phyloP scores from a whole-genome alignment of 768 basidiomycete species.

The Guyanaporus albipodus region DNA sequence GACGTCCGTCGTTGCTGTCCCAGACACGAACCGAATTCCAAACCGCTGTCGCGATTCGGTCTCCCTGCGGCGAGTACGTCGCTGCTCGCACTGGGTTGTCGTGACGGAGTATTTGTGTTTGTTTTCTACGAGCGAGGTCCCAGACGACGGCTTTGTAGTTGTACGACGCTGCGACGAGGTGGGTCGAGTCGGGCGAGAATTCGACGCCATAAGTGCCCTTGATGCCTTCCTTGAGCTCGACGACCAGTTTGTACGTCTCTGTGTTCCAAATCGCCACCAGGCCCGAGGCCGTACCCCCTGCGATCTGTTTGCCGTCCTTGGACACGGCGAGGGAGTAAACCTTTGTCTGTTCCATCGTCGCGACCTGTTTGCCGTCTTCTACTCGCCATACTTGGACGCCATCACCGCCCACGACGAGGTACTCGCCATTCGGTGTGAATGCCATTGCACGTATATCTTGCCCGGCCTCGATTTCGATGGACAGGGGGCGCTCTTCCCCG shows the following conservation, averaged over 20 bases:
- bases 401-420: not conserved
- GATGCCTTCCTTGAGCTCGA: not conserved
- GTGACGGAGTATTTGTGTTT: not conserved
- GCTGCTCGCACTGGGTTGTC: not conserved
- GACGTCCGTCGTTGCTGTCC: not conserved
- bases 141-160: not conserved
- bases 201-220: not conserved
- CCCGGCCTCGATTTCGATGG: not conserved
- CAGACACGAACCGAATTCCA: not conserved
- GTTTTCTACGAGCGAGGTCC: not conserved
- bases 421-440: not conserved
- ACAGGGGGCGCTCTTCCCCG: not conserved
- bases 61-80: constrained; percentile 1
- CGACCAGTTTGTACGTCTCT: not conserved
- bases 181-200: not conserved
- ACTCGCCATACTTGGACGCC: too few species aligned
- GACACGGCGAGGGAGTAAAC: not conserved
- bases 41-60: not conserved
- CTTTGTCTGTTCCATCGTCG: not conserved
- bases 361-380: too few species aligned
- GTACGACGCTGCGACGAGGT: not conserved
- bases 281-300: not conserved
- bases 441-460: not conserved
- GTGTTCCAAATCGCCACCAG: not conserved
- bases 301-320: not conserved